phyloP scores from a whole-genome alignment of 2,329 filamentous ascomycete genomes.

The Cercospora zeina region DNA sequence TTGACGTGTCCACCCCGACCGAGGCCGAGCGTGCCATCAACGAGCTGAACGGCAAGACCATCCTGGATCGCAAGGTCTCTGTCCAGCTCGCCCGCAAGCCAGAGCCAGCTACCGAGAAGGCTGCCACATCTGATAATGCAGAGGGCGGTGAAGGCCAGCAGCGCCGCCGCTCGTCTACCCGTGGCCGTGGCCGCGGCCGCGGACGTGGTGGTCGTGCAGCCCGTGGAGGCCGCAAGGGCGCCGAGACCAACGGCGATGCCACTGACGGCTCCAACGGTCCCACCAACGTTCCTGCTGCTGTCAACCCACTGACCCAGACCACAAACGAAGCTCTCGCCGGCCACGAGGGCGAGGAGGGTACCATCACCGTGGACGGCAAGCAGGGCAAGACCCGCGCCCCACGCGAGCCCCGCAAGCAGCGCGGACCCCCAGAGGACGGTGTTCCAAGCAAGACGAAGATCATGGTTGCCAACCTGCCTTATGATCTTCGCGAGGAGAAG shows the following conservation, averaged over 20 bases:
- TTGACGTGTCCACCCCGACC: conserved; percentile 89
- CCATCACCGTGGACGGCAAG: conserved; percentile 46
- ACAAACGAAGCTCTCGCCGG: conserved; percentile 59
- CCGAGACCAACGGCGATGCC: conserved; percentile 44
- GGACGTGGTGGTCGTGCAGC: conserved; percentile 61
- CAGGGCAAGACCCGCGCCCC: conserved; percentile 50
- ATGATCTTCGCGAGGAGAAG: conserved; percentile 97
- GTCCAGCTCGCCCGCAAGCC: conserved; percentile 98
- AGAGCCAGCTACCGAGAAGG: conserved; percentile 76
- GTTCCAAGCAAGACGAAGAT: conserved; percentile 99
- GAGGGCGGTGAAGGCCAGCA: conserved; percentile 72
- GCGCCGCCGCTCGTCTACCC: conserved; percentile 57
- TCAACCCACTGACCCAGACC: conserved; percentile 52
- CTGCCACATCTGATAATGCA: conserved; percentile 71
- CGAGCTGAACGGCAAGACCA: conserved; percentile 95
- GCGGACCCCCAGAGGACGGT: conserved; percentile 93
- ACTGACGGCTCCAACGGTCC: conserved; percentile 46
- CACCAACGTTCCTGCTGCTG: conserved; percentile 55
- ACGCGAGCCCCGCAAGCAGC: conserved; percentile 67
- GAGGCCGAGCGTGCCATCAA: conserved; percentile 95
- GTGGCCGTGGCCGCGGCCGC: conserved; percentile 59
- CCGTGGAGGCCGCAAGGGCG: conserved; percentile 65
- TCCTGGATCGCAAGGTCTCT: conserved; percentile 97
- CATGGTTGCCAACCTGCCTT: conserved; percentile 99
- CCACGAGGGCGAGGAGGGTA: conserved; percentile 51